Evolutionary conservation across 2,329 filamentous ascomycete species (phyloP), one percentile per base, ranked within the genome.

Genomic region (Basipetospora chlamydospora): DNA sequence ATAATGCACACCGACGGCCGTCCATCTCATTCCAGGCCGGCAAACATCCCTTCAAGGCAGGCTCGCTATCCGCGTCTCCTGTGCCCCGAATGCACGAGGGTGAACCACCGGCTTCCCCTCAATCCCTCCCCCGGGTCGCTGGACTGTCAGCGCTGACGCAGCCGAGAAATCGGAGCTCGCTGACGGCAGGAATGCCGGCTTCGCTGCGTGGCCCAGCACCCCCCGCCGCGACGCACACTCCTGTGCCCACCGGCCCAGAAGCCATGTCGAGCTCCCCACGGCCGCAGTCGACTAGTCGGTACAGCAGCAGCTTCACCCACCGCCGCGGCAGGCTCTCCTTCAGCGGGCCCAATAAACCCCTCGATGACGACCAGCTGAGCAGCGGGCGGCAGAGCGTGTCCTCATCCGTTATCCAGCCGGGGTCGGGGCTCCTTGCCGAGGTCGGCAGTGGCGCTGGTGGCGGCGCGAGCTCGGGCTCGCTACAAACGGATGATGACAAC

Each of bases 1-100:
- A 39, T 13, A 23, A 38, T 22, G 31, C 36, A 15, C 31, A 28
- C 15, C 37, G 86, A 47, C 74, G 85, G 37, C 78, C 82, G 6
- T 95, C 85, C 0, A 73, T 94, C 16, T 92, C 84, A 1, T 94
- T 95, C 49, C 84, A 92, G 15, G 92, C 84, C 1, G 35, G 35
- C 18, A 94, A 95, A 49, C 84, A 92, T 47, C 87, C 88, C 0
- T 98, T 98, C 64, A 98, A 98, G 57, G 84, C 87, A 11, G 88
- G 88, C 9, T 92, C 88, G 2, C 64, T 96, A n/a, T 93, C 87
- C 2, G 85, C 82, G 4, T 95, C 87, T 4, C 88, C 87, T 0
- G 53, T 66, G n/a, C 60, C 61, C 20, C 61, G 67, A 21, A 52
- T 61, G 6, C 51, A 57, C 3, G 69, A 73, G 10, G 53, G 58